Conservation (phyloP, 345 rosid genomes). For the Eucalyptus curtisii region DNA sequence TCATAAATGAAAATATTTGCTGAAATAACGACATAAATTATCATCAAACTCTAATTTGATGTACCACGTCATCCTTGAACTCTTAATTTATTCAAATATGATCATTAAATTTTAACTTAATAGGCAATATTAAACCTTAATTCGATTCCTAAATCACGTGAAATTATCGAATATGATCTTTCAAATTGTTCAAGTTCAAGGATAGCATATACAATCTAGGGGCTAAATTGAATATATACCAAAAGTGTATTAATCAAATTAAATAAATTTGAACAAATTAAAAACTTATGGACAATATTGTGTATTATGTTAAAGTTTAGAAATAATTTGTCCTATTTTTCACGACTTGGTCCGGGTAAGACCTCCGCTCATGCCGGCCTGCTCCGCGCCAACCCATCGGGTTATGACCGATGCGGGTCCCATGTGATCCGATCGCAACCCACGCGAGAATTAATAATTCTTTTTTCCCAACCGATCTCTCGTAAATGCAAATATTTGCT, state of each 20-base stretch:
- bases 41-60: accelerated
- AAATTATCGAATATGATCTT: neutral
- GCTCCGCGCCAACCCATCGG: neutral
- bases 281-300: too few species aligned
- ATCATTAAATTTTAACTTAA: accelerated
- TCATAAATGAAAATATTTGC: neutral
- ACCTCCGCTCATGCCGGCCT: neutral
- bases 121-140: accelerated
- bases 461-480: neutral
- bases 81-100: too few species aligned
- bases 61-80: accelerated
- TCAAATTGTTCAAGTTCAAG: too few species aligned
- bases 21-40: accelerated
- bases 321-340: too few species aligned
- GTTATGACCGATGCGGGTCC: neutral
- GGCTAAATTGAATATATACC: too few species aligned
- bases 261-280: too few species aligned
- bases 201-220: accelerated
- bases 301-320: too few species aligned
- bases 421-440: neutral
- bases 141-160: accelerated
- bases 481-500: accelerated
- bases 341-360: neutral
- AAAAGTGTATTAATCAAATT: too few species aligned
- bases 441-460: neutral